These are phyloP conservation scores for Lachancea cidri DNA, from an alignment of 805 yeast genomes.

Conservation along the genomic window DNA sequence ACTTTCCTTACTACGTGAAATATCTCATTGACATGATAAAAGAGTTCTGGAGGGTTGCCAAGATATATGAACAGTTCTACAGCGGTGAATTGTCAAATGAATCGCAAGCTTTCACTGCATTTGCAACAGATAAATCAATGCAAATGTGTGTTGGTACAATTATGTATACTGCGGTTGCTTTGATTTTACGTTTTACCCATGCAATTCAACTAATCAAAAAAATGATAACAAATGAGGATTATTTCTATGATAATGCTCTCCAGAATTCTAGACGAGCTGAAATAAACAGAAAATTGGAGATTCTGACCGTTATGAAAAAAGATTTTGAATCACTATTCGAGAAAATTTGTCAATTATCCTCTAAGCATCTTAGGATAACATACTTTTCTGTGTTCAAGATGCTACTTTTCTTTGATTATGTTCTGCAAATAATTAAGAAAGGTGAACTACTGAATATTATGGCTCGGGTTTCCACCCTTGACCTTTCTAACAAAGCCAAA, in stretches of 20 bases:
- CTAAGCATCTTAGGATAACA: constrained; percentile 26
- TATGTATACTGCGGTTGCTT: constrained; percentile 22
- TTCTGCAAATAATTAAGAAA: constrained; percentile 26
- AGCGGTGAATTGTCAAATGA: constrained; percentile 15
- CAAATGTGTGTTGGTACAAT: constrained; percentile 27
- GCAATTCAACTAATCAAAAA: constrained; percentile 19
- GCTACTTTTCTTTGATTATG: constrained; percentile 27
- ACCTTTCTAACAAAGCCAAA: constrained; percentile 3
- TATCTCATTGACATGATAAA: constrained; percentile 19
- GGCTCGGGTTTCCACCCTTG: constrained; percentile 17
- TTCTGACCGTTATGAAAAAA: constrained; percentile 18
- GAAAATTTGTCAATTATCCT: constrained; percentile 20
- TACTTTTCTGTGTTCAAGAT: constrained; percentile 31
- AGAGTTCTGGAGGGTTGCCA: constrained; percentile 17
- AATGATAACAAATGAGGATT: constrained; percentile 8
- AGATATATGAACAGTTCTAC: constrained; percentile 22
- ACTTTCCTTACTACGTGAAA: constrained; percentile 15
- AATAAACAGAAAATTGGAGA: constrained; percentile 16
- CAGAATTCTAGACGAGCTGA: neutral
- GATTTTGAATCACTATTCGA: constrained; percentile 24
- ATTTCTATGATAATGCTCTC: neutral
- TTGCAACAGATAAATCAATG: constrained; percentile 22
- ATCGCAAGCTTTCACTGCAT: constrained; percentile 18
- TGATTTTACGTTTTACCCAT: constrained; percentile 24
- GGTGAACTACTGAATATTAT: constrained; percentile 25